A percentile compares a stretch with the other conserved stretches of the same genome.
Conservation (phyloP, 1,284 basidiomycete species). For the Golubevia sp. region DNA sequence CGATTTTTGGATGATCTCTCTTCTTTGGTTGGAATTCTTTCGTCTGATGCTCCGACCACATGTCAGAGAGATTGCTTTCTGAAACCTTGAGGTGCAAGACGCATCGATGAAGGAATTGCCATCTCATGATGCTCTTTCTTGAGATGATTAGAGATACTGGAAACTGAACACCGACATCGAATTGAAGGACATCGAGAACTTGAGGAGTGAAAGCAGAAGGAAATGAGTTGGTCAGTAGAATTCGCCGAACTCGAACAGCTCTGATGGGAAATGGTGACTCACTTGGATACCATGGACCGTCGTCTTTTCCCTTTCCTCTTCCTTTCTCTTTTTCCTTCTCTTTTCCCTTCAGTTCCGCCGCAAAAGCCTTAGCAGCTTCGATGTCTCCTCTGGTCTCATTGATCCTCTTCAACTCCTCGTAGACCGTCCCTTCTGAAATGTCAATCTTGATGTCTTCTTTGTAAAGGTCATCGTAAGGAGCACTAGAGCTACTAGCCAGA, state of each 20-base stretch:
- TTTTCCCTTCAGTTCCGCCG: conserved; percentile 12
- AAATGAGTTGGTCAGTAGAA: background rate
- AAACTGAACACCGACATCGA: conserved; percentile 56
- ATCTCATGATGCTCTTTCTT: conserved; percentile 58
- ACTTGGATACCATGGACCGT: conserved; percentile 35
- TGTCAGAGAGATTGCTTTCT: conserved; percentile 41
- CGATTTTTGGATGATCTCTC: conserved; percentile 10
- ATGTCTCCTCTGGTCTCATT: conserved; percentile 58
- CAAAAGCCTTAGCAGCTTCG: conserved; percentile 46
- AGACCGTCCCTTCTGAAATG: conserved; percentile 50
- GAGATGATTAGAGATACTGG: conserved; percentile 59
- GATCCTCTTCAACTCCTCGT: conserved; percentile 57
- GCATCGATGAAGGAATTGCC: conserved; percentile 53
- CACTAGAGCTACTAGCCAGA: conserved; percentile 47
- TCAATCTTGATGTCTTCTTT: conserved; percentile 55
- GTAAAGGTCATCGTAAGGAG: conserved; percentile 54
- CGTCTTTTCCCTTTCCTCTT: conserved; percentile 65
- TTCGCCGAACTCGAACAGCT: background rate
- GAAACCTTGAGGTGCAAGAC: conserved; percentile 55
- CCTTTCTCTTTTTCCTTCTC: conserved; percentile 18
- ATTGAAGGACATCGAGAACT: conserved; percentile 50
- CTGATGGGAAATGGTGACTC: conserved; percentile 8
- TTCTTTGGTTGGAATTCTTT: conserved; percentile 30
- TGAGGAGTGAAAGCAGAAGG: background rate
- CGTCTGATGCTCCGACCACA: conserved; percentile 49